Evolutionary conservation across 805 yeast genomes (phyloP).

Genomic region (Pichia pseudocactophila): DNA sequence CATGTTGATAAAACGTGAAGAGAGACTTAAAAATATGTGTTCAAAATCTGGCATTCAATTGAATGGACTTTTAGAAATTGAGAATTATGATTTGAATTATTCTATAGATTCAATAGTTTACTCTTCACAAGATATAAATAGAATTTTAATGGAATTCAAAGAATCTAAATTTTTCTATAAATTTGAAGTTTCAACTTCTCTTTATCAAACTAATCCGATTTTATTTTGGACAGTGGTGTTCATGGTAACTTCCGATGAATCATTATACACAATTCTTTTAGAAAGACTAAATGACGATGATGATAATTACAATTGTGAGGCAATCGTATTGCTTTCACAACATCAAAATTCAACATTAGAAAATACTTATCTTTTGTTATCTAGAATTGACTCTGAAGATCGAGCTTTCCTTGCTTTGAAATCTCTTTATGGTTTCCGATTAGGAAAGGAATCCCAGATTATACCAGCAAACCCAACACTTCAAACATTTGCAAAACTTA

Average conservation of each 20-base stretch:
- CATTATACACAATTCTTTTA: background rate
- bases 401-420: background rate
- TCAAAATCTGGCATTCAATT: constrained; percentile 20
- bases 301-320: background rate
- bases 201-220: background rate
- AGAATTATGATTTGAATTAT: constrained; percentile 5
- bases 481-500: background rate
- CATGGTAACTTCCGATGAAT: background rate
- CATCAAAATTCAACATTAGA: background rate
- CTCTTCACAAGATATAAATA: background rate
- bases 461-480: background rate
- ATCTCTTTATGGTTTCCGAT: background rate
- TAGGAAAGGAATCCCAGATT: background rate
- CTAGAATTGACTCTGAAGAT: too few species aligned
- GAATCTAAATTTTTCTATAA: background rate
- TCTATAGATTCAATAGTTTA: background rate
- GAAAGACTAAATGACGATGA: background rate
- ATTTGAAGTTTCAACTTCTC: background rate
- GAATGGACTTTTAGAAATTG: constrained; percentile 25
- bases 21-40: constrained; percentile 19
- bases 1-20: constrained; percentile 21
- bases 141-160: background rate
- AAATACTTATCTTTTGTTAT: background rate
- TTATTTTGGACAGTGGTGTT: background rate
- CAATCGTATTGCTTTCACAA: background rate